Base-by-base conservation (phyloP, 2,329 filamentous ascomycete species). In the Cordyceps cateniannulata region DNA sequence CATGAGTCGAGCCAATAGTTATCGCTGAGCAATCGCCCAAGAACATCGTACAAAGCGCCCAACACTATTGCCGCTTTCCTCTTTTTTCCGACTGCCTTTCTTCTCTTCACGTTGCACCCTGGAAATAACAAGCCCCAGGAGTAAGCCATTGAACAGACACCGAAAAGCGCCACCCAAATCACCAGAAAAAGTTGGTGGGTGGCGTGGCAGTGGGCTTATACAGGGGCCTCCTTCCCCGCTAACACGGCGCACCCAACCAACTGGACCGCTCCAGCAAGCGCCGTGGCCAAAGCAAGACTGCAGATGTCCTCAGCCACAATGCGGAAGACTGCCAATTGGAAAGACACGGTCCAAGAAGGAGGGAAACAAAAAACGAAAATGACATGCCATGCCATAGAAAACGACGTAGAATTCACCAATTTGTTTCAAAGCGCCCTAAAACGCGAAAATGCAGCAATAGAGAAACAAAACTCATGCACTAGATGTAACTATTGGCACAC, bases 251-350 rank as follows among this genome's bases (percentile, higher is more conserved):
- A 16, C n/a, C 53, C 10, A 27, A 56, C 53, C 53, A 56, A 47
- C 53, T 47, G 14, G 27, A 47, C 27, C 9, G 27, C 40, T 27
- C 53, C 27, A 56, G 53, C 53, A 56, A 56, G 53, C 53, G 53
- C 53, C 25, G 53, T 42, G 53, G 42, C 25, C 53, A 45, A n/a
- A n/a, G 12, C 22, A 42, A 47, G 40, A 35, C 53, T 42, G 40
- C 53, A 18, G 53, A 24, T 8, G 9, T 12, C n/a, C n/a, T 56
- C 53, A 47, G 27, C 53, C 27, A 56, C 40, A 29, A 47, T 7
- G 7, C 38, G 14, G 38, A n/a, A 42, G 38, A 42, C 32, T 35
- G 32, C 32, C 7, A 42, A n/a, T 5, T 18, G 6, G 16, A 6
- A 42, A 42, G 18, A 42, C 5, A 8, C 3, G n/a, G 7, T 6